A percentile compares a stretch with the other conserved stretches of the same genome.
Conservation (phyloP, 2,329 filamentous ascomycete genomes). For the Diplocarpon rosae region DNA sequence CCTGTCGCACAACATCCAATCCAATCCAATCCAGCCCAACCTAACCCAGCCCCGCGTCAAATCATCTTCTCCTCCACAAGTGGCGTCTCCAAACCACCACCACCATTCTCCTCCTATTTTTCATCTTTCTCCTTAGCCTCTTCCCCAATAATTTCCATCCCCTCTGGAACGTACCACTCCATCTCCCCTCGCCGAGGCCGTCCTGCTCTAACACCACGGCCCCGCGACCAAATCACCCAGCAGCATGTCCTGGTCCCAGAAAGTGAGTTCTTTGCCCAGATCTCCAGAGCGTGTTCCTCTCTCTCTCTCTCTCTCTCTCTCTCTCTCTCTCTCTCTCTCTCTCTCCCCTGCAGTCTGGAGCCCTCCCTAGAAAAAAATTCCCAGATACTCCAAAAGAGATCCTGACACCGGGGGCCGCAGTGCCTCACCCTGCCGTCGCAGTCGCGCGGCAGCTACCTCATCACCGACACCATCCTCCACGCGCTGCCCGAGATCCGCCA, state of each 20-base stretch:
- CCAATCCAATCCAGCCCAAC: background rate
- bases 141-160: slow-evolving; percentile 44
- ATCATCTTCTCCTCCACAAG: slow-evolving; percentile 4
- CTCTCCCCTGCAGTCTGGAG: too few species aligned
- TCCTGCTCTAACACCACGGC: slow-evolving; percentile 18
- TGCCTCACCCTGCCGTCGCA: slow-evolving; percentile 62
- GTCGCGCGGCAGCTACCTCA: slow-evolving; percentile 76
- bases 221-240: slow-evolving; percentile 12
- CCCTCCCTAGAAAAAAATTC: too few species aligned
- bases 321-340: too few species aligned
- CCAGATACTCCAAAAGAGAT: too few species aligned
- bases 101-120: slow-evolving; percentile 29
- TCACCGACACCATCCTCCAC: slow-evolving; percentile 64
- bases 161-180: slow-evolving; percentile 38
- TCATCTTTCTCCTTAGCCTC: slow-evolving; percentile 39
- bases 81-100: slow-evolving; percentile 14
- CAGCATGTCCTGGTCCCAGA: slow-evolving; percentile 69
- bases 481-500: slow-evolving; percentile 67
- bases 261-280: slow-evolving; percentile 35
- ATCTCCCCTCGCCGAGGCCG: slow-evolving; percentile 29
- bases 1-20: background rate
- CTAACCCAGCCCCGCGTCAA: background rate
- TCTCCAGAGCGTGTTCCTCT: too few species aligned
- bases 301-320: too few species aligned
- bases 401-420: too few species aligned